Percentiles rank a stretch among this genome's conserved stretches.
phyloP scores from a whole-genome alignment of 768 basidiomycete genomes.

The Suillus brevipes region DNA sequence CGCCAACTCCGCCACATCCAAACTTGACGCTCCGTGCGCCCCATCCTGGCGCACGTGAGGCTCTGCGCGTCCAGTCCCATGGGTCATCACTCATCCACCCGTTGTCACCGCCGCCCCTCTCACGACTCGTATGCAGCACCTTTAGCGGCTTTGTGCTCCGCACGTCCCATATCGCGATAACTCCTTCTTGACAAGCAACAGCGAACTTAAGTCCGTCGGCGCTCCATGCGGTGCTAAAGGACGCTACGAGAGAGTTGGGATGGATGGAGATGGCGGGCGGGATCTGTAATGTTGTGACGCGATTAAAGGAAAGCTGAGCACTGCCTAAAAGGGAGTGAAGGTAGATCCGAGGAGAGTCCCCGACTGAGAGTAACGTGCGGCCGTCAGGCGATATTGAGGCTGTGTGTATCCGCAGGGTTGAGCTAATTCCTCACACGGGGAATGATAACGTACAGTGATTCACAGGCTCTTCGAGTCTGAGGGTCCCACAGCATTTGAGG shows the following conservation, averaged over 20 bases:
- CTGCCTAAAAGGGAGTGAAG: conserved; percentile 78
- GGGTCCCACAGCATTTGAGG: conserved; percentile 50
- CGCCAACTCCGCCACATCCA: conserved; percentile 54
- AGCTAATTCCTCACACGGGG: conserved; percentile 3
- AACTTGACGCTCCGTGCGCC: conserved; percentile 88
- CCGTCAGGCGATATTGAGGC: conserved; percentile 91
- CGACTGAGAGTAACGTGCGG: conserved; percentile 82
- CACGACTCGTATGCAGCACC: conserved; percentile 58
- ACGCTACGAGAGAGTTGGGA: conserved; percentile 55
- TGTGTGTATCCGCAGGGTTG: conserved; percentile 32
- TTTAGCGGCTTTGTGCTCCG: conserved; percentile 70
- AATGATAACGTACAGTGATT: conserved; percentile 68
- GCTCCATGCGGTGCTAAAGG: conserved; percentile 81
- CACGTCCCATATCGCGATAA: conserved; percentile 82
- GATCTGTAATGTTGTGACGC: conserved; percentile 67
- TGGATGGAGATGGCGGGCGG: conserved; percentile 53
- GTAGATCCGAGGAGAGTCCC: conserved; percentile 85
- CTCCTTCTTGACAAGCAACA: conserved; percentile 80
- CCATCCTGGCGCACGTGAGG: conserved; percentile 70
- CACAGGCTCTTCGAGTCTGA: conserved; percentile 67
- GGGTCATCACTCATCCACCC: conserved; percentile 64
- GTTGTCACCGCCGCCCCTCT: conserved; percentile 41
- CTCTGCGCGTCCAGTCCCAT: conserved; percentile 65
- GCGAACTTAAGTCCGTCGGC: conserved; percentile 77
- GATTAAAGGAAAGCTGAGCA: conserved; percentile 56